phyloP scores from a whole-genome alignment of 495 filamentous ascomycete species.

The Pseudotulostoma volvatum region DNA sequence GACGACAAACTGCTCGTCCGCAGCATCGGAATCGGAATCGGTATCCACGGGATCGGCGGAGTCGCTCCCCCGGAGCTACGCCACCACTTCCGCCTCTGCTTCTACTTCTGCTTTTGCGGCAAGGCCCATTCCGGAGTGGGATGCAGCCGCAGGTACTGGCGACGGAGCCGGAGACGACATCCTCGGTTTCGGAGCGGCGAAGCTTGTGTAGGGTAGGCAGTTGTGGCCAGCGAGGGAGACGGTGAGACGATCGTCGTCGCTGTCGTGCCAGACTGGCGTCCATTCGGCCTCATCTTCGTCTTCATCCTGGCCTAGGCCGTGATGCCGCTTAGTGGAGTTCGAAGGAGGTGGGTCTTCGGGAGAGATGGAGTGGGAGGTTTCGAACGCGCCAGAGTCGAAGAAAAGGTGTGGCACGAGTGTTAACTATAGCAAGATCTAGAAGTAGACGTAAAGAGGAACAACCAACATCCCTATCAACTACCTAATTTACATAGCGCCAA shows the following conservation, averaged over 20 bases:
- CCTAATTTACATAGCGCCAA: no score
- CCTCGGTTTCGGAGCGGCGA: slow-evolving; percentile 61
- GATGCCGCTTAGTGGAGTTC: no score
- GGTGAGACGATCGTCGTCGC: slow-evolving; percentile 76
- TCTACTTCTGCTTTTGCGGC: slow-evolving; percentile 27
- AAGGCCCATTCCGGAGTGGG: slow-evolving; percentile 67
- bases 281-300: slow-evolving; percentile 19
- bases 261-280: slow-evolving; percentile 86
- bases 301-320: no score
- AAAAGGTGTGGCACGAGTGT: slow-evolving; percentile 36
- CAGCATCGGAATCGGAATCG: no score
- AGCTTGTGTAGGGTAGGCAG: slow-evolving; percentile 69
- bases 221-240: slow-evolving; percentile 62
- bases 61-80: slow-evolving; percentile 26
- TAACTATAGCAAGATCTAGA: slow-evolving; percentile 4
- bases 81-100: slow-evolving; percentile 35
- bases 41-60: slow-evolving; percentile 38
- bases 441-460: slow-evolving; percentile 1
- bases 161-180: slow-evolving; percentile 66
- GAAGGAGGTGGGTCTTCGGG: slow-evolving; percentile 18
- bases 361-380: slow-evolving; percentile 26
- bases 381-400: slow-evolving; percentile 45
- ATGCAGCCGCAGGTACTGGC: slow-evolving; percentile 66
- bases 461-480: no score
- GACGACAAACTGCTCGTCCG: slow-evolving; percentile 45